Percentiles rank a stretch among this genome's conserved stretches.
phyloP scores from a whole-genome alignment of 371 early-diverging fungal species.

The Mortierella sp. region DNA sequence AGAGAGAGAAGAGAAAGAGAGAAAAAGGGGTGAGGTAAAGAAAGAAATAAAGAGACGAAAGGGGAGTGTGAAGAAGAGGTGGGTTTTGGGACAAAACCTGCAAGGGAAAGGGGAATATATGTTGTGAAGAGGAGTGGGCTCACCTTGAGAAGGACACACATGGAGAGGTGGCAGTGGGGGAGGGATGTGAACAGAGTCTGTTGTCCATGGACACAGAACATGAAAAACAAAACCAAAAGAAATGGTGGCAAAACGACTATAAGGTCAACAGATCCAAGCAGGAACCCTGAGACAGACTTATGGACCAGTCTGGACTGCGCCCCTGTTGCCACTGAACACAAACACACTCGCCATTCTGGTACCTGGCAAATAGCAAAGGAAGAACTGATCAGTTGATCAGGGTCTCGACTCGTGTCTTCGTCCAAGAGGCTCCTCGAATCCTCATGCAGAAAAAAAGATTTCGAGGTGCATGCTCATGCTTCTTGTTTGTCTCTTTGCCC shows the following conservation, averaged over 20 bases:
- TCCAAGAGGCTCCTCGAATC: not conserved
- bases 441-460: not conserved
- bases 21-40: no score
- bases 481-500: not conserved
- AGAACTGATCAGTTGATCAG: not conserved
- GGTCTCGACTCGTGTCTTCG: not conserved
- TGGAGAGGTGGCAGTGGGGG: not conserved
- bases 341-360: not conserved
- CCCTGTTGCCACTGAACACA: not conserved
- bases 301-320: not conserved
- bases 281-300: not conserved
- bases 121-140: not conserved
- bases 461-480: not conserved
- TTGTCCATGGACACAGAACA: not conserved
- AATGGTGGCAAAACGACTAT: constrained; percentile 5
- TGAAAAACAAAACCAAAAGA: not conserved
- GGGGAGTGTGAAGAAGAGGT: not conserved
- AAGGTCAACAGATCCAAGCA: not conserved
- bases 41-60: no score
- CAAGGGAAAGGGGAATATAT: not conserved
- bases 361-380: not conserved
- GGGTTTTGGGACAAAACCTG: not conserved
- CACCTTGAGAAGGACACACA: not conserved
- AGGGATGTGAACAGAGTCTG: not conserved
- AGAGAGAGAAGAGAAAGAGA: not conserved